Base-by-base conservation (phyloP, 139 green algal genomes). In the Spirogloea muscicola region DNA sequence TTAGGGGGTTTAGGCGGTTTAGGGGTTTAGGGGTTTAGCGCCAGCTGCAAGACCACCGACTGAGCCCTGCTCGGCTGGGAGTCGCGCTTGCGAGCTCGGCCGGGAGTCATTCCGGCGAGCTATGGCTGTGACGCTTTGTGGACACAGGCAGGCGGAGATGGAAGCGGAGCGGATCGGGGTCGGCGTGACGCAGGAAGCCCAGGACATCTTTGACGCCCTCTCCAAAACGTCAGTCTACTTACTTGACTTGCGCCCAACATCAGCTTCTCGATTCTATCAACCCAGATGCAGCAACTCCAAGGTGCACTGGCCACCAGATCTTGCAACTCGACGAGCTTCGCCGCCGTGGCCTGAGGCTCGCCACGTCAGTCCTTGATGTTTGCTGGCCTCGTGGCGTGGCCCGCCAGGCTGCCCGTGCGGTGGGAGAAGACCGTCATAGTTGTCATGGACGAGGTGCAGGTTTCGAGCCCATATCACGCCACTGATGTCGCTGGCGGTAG, bases 141-240 rank as follows among this genome's bases (percentile, higher is more conserved):
- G 25, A 5, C 79, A 31, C 78, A 87, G 80, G 57, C 72, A 87
- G 52, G 90, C 90, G 29, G 82, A 93, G 74, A 40, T 74, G 5
- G 90, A 93, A 37, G 82, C 87, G 0, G 67, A 80, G 3, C 87
- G 89, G 42, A 89, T 96, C 10, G 89, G 89, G 4, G 73, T 89
- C 0, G 89, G 86, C 6, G 90, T 95, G 4, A 89, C 84, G 5
- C 80, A 78, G 18, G 85, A 93, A 49, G 89, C 84, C 1, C 76
- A 83, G 67, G 84, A 91, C n/a, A 85, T 95, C 3, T 95, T 94
- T 70, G 90, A 96, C 42, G 85, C 88, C 0, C 68, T 95, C 0
- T 78, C 76, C 39, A 95, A 95, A 84, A 95, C 90, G 67, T 82
- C 36, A 64, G 72, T 60, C 25, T 4, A n/a, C n/a, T n/a, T n/a